phyloP scores from a whole-genome alignment of 371 early-diverging fungal species.

The Syncephalastrum sp. region DNA sequence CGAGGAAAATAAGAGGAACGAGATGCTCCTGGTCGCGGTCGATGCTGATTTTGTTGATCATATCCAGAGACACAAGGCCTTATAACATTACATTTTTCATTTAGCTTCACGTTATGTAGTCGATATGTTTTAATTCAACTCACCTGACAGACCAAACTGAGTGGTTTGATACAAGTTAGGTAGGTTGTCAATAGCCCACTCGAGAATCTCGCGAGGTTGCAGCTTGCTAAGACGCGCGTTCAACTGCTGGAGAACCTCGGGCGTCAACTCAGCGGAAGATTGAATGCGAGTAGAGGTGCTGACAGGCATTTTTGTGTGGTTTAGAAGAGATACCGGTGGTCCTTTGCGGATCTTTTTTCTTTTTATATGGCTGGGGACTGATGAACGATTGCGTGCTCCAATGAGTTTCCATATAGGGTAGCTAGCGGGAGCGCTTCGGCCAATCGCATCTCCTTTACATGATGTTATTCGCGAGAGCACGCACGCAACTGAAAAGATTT shows the following conservation, averaged over 20 bases:
- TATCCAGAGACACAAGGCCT: slow-evolving; percentile 78
- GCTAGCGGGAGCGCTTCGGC: slow-evolving; percentile 9
- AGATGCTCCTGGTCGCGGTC: slow-evolving; percentile 52
- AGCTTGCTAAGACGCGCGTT: slow-evolving; percentile 59
- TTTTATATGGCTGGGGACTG: background rate
- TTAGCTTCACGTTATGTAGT: background rate
- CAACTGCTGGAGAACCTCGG: slow-evolving; percentile 63
- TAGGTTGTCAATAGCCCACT: slow-evolving; percentile 83
- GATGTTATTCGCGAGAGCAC: slow-evolving; percentile 21
- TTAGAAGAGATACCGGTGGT: background rate
- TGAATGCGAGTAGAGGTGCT: slow-evolving; percentile 29
- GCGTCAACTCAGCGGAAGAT: slow-evolving; percentile 50
- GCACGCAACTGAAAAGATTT: slow-evolving; percentile 13
- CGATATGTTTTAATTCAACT: background rate
- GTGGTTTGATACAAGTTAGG: slow-evolving; percentile 89
- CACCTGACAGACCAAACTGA: slow-evolving; percentile 85
- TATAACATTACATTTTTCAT: slow-evolving; percentile 5
- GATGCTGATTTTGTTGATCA: slow-evolving; percentile 67
- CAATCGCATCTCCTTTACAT: slow-evolving; percentile 23
- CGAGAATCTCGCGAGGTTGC: slow-evolving; percentile 80
- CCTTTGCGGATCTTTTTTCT: slow-evolving; percentile 7
- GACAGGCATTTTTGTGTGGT: slow-evolving; percentile 17
- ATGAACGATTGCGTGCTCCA: background rate
- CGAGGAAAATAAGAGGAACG: slow-evolving; percentile 87
- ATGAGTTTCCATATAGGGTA: slow-evolving; percentile 15